A percentile compares a stretch with the other conserved stretches of the same genome.
phyloP scores from a whole-genome alignment of 73 alveolate genomes.

The Durusdinium trenchii region DNA sequence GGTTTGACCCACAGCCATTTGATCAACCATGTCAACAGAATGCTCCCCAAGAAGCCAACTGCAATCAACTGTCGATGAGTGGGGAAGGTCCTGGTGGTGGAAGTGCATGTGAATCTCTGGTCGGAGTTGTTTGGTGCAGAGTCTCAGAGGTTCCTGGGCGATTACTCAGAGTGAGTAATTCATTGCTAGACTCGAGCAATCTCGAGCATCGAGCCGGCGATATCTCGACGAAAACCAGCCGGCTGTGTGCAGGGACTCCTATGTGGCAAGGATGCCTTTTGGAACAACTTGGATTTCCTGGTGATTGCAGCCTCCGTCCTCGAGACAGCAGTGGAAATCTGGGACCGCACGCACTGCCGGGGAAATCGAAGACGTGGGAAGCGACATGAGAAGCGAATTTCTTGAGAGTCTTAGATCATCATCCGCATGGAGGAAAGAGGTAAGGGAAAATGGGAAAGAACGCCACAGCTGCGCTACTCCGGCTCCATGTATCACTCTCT shows the following conservation, averaged over 20 bases:
- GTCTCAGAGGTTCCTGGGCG: neutral
- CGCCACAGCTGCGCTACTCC: too few species aligned
- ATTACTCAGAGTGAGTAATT: neutral
- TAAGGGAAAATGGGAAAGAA: too few species aligned
- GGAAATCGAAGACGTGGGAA: too few species aligned
- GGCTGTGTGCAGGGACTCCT: slow-evolving; percentile 22
- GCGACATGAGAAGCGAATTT: too few species aligned
- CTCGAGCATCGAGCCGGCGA: neutral
- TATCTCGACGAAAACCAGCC: neutral
- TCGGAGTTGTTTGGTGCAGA: neutral
- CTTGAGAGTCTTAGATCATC: too few species aligned
- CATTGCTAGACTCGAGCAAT: neutral
- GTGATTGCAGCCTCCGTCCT: slow-evolving; percentile 71
- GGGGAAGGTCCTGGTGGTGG: neutral
- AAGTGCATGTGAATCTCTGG: neutral
- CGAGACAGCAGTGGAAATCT: slow-evolving; percentile 70
- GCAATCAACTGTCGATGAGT: neutral
- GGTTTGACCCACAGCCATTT: neutral
- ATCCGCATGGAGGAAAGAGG: too few species aligned
- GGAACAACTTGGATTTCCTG: slow-evolving; percentile 74
- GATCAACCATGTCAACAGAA: neutral
- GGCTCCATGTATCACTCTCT: too few species aligned
- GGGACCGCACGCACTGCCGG: slow-evolving; percentile 41
- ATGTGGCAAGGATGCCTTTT: slow-evolving; percentile 45
- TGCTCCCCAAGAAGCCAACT: too few species aligned